phyloP scores from a whole-genome alignment of 495 filamentous ascomycete genomes.

The Lophium mytilinum region DNA sequence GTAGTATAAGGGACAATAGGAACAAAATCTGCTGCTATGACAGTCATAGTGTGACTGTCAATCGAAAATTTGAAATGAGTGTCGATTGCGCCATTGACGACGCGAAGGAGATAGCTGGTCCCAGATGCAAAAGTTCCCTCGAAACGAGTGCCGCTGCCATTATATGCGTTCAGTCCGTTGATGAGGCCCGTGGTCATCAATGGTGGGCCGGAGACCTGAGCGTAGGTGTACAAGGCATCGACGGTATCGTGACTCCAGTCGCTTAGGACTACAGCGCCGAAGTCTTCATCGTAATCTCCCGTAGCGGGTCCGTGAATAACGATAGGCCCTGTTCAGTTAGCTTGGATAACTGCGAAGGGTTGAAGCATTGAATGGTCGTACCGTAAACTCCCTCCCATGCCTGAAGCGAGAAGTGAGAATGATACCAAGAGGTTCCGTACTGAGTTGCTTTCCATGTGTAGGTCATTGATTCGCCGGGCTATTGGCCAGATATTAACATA shows the following conservation, averaged over 20 bases:
- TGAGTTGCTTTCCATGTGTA: conserved; percentile 45
- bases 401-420: conserved; percentile 52
- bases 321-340: conserved; percentile 24
- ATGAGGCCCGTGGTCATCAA: conserved; percentile 40
- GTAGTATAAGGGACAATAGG: conserved; percentile 43
- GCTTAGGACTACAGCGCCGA: not conserved
- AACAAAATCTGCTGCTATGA: conserved; percentile 45
- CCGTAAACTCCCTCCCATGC: conserved; percentile 45
- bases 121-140: conserved; percentile 32
- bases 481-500: not conserved
- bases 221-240: conserved; percentile 5
- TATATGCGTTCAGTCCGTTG: conserved; percentile 33
- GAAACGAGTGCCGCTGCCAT: conserved; percentile 33
- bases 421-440: conserved; percentile 59
- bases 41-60: conserved; percentile 43
- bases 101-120: not conserved
- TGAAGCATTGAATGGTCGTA: not conserved
- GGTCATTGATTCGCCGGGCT: conserved; percentile 39
- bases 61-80: conserved; percentile 43
- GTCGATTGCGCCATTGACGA: not conserved
- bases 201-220: conserved; percentile 31
- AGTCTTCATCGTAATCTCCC: not conserved
- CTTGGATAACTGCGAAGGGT: no score
- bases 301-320: conserved; percentile 43
- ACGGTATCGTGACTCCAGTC: conserved; percentile 18